Base-by-base conservation (phyloP, 2,329 filamentous ascomycete genomes). In the Fusarium sp. region DNA sequence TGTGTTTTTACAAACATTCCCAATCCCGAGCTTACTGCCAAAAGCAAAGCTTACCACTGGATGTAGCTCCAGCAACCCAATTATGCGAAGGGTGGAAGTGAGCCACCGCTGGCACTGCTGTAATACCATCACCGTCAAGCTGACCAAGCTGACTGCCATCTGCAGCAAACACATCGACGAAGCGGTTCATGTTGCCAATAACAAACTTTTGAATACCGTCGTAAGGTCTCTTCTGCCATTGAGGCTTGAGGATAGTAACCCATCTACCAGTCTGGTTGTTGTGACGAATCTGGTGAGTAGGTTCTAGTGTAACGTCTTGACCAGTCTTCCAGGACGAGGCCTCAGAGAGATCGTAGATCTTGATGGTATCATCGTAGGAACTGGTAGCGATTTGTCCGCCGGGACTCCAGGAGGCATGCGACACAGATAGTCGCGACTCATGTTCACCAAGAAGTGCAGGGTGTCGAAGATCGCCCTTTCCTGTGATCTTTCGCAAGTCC, bases 131-230 rank as follows among this genome's bases (percentile, higher is more conserved):
- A 1, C 94, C 94, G 2, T 91, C 94, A 1, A 97, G 81, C 79
- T 98, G 95, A 1, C 93, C 95, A 6, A 99, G 82, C 79, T 98
- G 95, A 75, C 94, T 91, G 0, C 96, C 96, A 51, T 92, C 88
- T 1, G 90, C 87, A 1, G 91, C 92, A 78, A 92, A 99, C 1
- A 99, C 88, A 77, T 99, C 96, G 3, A 98, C 93, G 74, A 98
- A 98, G 3, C 96, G 89, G 77, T 97, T 97, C 96, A 98, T 98
- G 74, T 98, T 99, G 2, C 93, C 96, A 61, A 99, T 95, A 25
- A 90, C 92, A 75, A 99, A 94, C 66, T 95, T 94, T 69, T 97
- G 91, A 8, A 97, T 89, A 10, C 91, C 90, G 63, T 96, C 93
- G 34, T 86, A 83, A 0, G 96, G 95, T 47, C 88, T 86, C 32